Evolutionary conservation across 1,284 basidiomycete genomes (phyloP), one percentile per base, ranked within the genome.

Genomic region (Wolfiporia cocos): DNA sequence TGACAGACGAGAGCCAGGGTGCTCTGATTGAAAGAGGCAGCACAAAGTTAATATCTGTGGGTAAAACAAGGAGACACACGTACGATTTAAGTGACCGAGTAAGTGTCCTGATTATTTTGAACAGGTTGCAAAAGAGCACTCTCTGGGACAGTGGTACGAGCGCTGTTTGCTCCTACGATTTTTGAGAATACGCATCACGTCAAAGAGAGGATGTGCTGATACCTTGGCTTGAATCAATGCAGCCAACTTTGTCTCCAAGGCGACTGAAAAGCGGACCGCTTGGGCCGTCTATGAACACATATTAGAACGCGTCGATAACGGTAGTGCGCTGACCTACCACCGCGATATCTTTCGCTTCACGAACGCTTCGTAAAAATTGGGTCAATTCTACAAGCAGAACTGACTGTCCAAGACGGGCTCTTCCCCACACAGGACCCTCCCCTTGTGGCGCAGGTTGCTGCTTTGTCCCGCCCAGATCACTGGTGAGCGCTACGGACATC

Each of bases 401-500:
- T 34, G 74, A 72, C 53, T 89, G 81, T 0, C 87, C 86, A 3
- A 82, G 56, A 31, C 79, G 74, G 19, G 76, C 70, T 37, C 65
- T 66, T 2, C 69, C 70, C 67, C 70, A 75, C 4, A 44, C 42
- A 4, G 49, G 49, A 18, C 50, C 57, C 0, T 50, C 46, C 14
- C 51, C 63, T 23, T 60, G 60, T 23, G 48, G 39, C 36, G 59
- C 26, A n/a, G n/a, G n/a, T n/a, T n/a, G 56, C 48, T 54, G 52
- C n/a, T 41, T 50, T 12, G 42, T 37, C 14, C 50, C 59, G n/a
- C 43, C 34, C 4, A 64, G 63, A 47, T 78, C 73, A 42, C 73
- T 77, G 69, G 81, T 74, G 33, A 89, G 59, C 3, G 82, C 84
- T 3, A 89, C 74, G 3, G 78, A 67, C 45, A 88, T 66, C 86